Evolutionary conservation across 495 filamentous ascomycete species (phyloP).

Genomic region (Aspergillus cristatus): DNA sequence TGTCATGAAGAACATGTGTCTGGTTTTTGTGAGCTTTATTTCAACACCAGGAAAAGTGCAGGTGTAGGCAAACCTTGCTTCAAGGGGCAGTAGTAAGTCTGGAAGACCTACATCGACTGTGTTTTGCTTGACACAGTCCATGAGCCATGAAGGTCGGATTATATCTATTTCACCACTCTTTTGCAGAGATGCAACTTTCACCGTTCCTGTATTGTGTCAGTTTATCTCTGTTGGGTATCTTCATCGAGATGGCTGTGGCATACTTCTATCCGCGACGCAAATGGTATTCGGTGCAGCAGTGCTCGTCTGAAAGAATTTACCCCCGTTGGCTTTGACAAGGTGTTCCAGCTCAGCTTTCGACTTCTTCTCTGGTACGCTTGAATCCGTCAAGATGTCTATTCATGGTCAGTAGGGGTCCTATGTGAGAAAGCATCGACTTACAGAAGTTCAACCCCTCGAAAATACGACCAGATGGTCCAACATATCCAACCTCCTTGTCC

Average conservation of each 20-base stretch:
- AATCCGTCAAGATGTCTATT: conserved; percentile 55
- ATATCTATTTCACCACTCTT: conserved; percentile 61
- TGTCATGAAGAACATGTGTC: conserved; percentile 50
- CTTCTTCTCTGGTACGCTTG: conserved; percentile 49
- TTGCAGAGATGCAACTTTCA: conserved; percentile 76
- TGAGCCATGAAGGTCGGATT: conserved; percentile 71
- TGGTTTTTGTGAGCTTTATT: conserved; percentile 3
- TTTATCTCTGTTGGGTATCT: conserved; percentile 6
- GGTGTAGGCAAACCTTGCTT: conserved; percentile 45
- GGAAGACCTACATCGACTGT: conserved; percentile 50
- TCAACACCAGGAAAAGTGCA: not conserved
- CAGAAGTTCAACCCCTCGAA: conserved; percentile 79
- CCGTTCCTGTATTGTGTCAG: conserved; percentile 40
- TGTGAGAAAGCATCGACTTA: conserved; percentile 22
- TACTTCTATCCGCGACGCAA: conserved; percentile 71
- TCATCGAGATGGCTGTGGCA: not conserved
- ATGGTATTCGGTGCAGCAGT: conserved; percentile 51
- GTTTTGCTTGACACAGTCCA: conserved; percentile 66
- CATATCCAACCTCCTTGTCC: conserved; percentile 40
- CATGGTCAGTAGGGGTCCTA: conserved; percentile 12
- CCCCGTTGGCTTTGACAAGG: conserved; percentile 80
- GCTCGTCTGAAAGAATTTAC: conserved; percentile 68
- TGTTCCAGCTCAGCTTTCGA: conserved; percentile 75
- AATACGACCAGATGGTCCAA: conserved; percentile 45
- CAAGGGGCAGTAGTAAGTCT: conserved; percentile 56